Evolutionary conservation across 441 rosid genomes (phyloP), one percentile per base, ranked within the genome.

Genomic region (Lepidium campestre): DNA sequence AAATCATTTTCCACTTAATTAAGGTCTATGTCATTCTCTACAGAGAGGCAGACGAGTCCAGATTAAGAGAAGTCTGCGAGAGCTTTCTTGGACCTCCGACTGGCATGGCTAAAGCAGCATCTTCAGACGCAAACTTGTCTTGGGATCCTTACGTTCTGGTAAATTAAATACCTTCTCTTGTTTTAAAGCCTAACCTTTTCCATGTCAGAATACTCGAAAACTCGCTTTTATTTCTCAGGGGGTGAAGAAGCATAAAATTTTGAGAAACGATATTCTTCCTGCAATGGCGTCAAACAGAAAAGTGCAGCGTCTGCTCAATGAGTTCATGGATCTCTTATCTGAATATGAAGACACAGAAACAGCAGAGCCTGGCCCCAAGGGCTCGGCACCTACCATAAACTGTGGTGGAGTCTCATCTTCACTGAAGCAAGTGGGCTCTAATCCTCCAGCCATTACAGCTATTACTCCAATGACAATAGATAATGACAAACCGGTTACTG

Each of bases 21-120:
- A 46, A 27, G 17, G 11, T 62, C 2, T 40, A 11, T 65, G 25
- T 47, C 47, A 34, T 53, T 60, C 65, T 54, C 54, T 79, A 70
- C 87, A 93, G 99, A 80, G 99, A 93, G 83, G 87, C 96, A 31
- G 99, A 91, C 23, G 98, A 94, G 68, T 88, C 95, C 19, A 90
- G 97, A 53, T 77, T 94, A 67, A 86, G 97, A 48, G 99, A 94
- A 83, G 85, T 89, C 19, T 91, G 92, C 49, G 97, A 94, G 82
- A 85, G 86, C 80, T 94, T 91, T 83, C 91, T 91, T 54, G 97
- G 99, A 66, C 99, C 97, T 56, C 99, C 99, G 10, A 84, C 88
- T 72, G 96, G 97, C 55, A 89, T 89, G 92, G 62, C 75, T 44
- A 87, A 82, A 76, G 78, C 85, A 32, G 34, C 80, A 60, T 53